Conservation (phyloP, 2,329 filamentous ascomycete species). For the Venturia carpophila region DNA sequence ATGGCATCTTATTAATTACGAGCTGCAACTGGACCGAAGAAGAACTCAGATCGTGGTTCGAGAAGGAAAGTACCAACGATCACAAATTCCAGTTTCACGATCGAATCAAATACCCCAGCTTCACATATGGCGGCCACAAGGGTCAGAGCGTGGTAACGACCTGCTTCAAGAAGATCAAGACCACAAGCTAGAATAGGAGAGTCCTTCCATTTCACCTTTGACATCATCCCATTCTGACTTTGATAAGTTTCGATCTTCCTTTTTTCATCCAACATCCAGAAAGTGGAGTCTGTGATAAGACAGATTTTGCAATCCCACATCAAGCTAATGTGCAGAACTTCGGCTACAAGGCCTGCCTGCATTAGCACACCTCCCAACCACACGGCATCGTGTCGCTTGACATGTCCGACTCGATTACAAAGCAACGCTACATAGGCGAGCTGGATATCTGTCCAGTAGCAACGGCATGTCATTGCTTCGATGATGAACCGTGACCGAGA, state of each 20-base stretch:
- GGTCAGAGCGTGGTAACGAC: slow-evolving; percentile 78
- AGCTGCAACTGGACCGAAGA: slow-evolving; percentile 98
- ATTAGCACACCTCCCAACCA: background rate
- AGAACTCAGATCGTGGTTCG: slow-evolving; percentile 74
- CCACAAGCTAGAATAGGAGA: slow-evolving; percentile 8
- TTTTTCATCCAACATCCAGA: background rate
- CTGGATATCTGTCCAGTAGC: background rate
- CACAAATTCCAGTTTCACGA: slow-evolving; percentile 53
- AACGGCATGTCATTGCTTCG: background rate
- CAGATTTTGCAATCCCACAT: background rate
- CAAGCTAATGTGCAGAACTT: slow-evolving; percentile 1
- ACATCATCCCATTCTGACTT: background rate
- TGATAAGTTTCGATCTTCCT: background rate
- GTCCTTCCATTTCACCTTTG: slow-evolving; percentile 2
- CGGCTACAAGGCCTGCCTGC: slow-evolving; percentile 4
- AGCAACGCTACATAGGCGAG: background rate
- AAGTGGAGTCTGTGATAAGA: background rate
- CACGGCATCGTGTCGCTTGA: slow-evolving; percentile 4
- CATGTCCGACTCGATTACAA: background rate
- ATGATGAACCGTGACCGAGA: background rate
- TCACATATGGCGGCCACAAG: slow-evolving; percentile 80
- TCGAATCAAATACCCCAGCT: slow-evolving; percentile 72
- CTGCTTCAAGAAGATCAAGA: slow-evolving; percentile 15
- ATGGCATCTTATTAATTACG: slow-evolving; percentile 70
- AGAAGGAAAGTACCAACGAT: slow-evolving; percentile 35